These are phyloP conservation scores for Jackrogersella minutella DNA, from an alignment of 495 filamentous ascomycete genomes.

Conservation along the genomic window DNA sequence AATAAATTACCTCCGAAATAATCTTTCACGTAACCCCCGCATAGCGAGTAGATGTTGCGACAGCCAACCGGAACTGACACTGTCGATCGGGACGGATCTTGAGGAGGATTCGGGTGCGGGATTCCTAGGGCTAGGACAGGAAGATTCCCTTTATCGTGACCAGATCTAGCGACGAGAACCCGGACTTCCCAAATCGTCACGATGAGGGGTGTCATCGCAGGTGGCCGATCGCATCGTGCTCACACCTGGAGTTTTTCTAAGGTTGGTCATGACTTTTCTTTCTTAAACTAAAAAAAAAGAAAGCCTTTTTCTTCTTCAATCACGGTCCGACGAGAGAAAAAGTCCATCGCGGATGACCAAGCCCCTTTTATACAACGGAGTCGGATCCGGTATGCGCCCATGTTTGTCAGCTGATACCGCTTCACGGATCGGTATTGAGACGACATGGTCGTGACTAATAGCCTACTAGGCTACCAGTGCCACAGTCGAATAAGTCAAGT, in stretches of 20 bases:
- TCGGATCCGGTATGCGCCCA: background rate
- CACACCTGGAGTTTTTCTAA: conserved; percentile 51
- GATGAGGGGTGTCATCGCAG: conserved; percentile 49
- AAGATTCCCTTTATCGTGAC: conserved; percentile 4
- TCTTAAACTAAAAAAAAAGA: background rate
- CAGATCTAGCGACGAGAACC: conserved; percentile 16
- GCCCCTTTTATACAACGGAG: background rate
- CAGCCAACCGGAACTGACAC: conserved; percentile 3
- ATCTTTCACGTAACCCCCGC: conserved; percentile 15
- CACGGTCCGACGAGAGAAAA: background rate
- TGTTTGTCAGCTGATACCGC: background rate
- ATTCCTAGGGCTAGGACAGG: conserved; percentile 11
- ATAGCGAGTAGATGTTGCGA: conserved; percentile 9
- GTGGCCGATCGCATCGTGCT: conserved; percentile 34
- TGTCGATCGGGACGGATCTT: conserved; percentile 11
- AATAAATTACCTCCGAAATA: background rate
- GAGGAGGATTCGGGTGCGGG: conserved; percentile 1
- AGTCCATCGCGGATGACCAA: background rate
- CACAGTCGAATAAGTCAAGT: conserved; percentile 1
- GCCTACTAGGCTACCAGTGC: background rate
- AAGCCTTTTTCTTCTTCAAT: background rate
- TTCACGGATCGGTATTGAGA: background rate
- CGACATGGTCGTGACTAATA: background rate
- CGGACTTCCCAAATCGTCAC: conserved; percentile 18
- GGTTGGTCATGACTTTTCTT: conserved; percentile 31